phyloP scores from a whole-genome alignment of 495 filamentous ascomycete genomes.

The Tetracladium setigerum region DNA sequence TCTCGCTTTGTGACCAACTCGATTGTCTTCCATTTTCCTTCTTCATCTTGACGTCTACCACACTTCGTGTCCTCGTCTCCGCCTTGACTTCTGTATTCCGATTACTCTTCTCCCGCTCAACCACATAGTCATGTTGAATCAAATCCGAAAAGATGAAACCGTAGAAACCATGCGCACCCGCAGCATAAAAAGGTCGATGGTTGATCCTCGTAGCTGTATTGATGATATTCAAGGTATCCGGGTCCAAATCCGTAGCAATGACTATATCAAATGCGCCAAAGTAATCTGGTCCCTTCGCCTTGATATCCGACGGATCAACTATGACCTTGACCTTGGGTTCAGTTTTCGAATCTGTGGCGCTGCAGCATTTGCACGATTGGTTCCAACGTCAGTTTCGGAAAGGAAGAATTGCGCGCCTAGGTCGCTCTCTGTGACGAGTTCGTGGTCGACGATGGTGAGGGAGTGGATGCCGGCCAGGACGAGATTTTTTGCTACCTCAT shows the following conservation, averaged over 20 bases:
- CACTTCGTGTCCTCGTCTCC: conserved; percentile 71
- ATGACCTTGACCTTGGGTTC: conserved; percentile 83
- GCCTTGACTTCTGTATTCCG: conserved; percentile 49
- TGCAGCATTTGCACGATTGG: conserved; percentile 80
- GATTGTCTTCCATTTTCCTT: conserved; percentile 63
- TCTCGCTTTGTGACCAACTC: conserved; percentile 93
- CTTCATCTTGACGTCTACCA: conserved; percentile 64
- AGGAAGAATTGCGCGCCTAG: conserved; percentile 87
- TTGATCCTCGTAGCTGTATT: conserved; percentile 75
- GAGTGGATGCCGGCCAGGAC: conserved; percentile 91
- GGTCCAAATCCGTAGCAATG: conserved; percentile 85
- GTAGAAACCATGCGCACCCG: conserved; percentile 81
- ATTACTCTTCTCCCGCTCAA: conserved; percentile 79
- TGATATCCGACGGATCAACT: conserved; percentile 58
- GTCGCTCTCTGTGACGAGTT: conserved; percentile 69
- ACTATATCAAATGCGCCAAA: conserved; percentile 74
- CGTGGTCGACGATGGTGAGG: conserved; percentile 81
- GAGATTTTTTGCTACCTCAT: conserved; percentile 96
- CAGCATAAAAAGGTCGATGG: conserved; percentile 78
- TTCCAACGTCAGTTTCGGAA: conserved; percentile 59
- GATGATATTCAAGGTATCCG: conserved; percentile 61
- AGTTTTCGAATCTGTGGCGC: conserved; percentile 69
- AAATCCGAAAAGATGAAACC: conserved; percentile 94
- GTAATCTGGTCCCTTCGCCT: conserved; percentile 56
- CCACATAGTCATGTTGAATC: conserved; percentile 77